Evolutionary conservation across 1,139 yeast species (phyloP).

Genomic region (Debaryomyces coudertii): DNA sequence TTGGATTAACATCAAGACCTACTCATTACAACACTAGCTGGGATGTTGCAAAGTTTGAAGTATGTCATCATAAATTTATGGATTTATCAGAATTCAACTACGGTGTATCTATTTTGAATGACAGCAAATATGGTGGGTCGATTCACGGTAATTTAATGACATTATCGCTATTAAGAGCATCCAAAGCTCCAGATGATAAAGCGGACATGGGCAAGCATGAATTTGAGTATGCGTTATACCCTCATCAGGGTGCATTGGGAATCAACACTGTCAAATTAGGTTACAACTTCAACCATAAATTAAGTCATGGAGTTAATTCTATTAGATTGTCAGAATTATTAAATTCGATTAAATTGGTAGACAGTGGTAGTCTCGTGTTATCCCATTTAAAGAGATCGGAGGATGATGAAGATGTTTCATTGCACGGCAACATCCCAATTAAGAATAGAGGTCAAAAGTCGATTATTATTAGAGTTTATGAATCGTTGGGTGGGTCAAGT

Average conservation of each 20-base stretch:
- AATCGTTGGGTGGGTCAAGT: constrained; percentile 75
- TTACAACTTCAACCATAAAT: constrained; percentile 74
- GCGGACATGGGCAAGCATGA: constrained; percentile 93
- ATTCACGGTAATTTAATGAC: constrained; percentile 90
- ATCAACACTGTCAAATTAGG: constrained; percentile 72
- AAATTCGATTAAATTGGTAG: constrained; percentile 33
- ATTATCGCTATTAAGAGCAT: constrained; percentile 76
- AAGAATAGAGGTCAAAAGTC: constrained; percentile 50
- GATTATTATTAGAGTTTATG: constrained; percentile 76
- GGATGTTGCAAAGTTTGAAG: constrained; percentile 97
- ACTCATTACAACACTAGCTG: constrained; percentile 93
- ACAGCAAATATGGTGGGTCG: constrained; percentile 88
- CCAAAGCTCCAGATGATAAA: constrained; percentile 87
- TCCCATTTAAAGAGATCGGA: constrained; percentile 87
- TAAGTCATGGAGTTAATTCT: constrained; percentile 26
- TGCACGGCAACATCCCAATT: constrained; percentile 40
- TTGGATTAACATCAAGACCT: constrained; percentile 87
- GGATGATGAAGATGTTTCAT: constrained; percentile 63
- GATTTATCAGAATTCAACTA: constrained; percentile 84
- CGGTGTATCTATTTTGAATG: constrained; percentile 86
- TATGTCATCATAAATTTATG: constrained; percentile 91
- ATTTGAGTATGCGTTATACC: constrained; percentile 81
- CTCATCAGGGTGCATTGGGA: constrained; percentile 72
- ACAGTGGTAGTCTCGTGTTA: constrained; percentile 62
- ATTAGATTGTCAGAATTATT: constrained; percentile 24